Base-by-base conservation (phyloP, 805 yeast genomes). In the Monosporozyma aerobia region DNA sequence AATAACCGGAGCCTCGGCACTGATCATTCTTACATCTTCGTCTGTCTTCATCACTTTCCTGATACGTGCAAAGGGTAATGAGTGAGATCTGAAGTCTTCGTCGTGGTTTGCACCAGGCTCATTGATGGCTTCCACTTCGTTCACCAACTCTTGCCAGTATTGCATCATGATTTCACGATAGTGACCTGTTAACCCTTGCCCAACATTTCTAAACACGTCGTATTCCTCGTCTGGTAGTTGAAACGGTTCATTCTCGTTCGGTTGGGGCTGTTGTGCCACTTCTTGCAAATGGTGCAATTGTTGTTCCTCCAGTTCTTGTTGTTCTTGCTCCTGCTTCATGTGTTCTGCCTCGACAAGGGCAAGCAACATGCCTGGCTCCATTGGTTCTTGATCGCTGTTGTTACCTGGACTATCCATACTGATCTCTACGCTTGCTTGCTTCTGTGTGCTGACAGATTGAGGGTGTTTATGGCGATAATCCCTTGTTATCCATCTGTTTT, bases 1-100 rank as follows among this genome's bases (percentile, higher is more conserved):
- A 55, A 94, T 71, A 35, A 94, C 90, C 2, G 99, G 99, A 0
- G 98, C 98, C 71, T 94, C 99, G 2, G 99, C 98, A 57, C 94
- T 82, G 53, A 94, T 94, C 99, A 94, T 94, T 58, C 90, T 80
- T 41, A 94, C 98, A 58, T 92, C 97, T 65, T 89, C 96, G 67
- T 92, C 98, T 0, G 97, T 90, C 67, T 92, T 92, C 98, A 92
- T 92, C 43, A 92, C 97, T 68, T 92, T 92, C 65, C 94, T 92
- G 62, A 94, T 94, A 60, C 99, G 78, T 5, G 99, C 99, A 52
- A 94, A 75, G 16, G 99, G 99, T 56, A 94, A 74, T 57, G 90
- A 96, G 67, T 94, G 97, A 58, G 88, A 87, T 68, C 89, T 90
- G 72, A 92, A 94, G 66, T 88, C 95, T 64, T 88, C 96, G 54